Evolutionary conservation across 148 eudicot species (phyloP).

Genomic region (Vaccinium vitisidaea): DNA sequence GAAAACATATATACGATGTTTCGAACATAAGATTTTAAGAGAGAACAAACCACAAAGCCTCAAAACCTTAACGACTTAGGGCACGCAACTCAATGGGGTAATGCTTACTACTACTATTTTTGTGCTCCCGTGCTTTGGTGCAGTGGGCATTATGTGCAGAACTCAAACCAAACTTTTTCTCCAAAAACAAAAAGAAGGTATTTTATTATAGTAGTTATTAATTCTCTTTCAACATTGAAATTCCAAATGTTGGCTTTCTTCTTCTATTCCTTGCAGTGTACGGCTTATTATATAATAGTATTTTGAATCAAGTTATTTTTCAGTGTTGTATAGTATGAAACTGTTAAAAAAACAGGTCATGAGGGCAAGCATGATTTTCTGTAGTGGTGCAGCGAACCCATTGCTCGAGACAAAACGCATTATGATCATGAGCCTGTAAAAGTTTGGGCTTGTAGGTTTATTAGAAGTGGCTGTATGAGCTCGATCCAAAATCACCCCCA

Average conservation of each 20-base stretch:
- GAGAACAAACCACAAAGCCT: too few relatives aligned
- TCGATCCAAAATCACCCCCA: too few relatives aligned
- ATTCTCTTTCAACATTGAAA: conserved; percentile 1
- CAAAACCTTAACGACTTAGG: too few relatives aligned
- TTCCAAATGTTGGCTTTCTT: conserved; percentile 12
- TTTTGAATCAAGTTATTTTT: neutral
- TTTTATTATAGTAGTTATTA: neutral
- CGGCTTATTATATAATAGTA: neutral
- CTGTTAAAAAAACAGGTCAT: neutral
- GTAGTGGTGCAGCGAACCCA: neutral
- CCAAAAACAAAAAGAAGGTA: neutral
- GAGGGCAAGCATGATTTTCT: neutral
- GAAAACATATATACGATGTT: too few relatives aligned
- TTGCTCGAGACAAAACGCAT: conserved; percentile 13
- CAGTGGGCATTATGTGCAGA: conserved; percentile 9
- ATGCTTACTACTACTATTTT: neutral
- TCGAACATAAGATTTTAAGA: too few relatives aligned
- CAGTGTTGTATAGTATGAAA: neutral
- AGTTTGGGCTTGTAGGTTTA: neutral
- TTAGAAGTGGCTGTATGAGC: conserved; percentile 2
- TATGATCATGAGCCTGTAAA: neutral
- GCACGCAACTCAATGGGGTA: too few relatives aligned
- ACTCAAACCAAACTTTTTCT: neutral
- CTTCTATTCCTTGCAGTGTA: neutral
- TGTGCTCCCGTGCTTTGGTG: neutral